These are phyloP conservation scores for Geotrichum macrosporum DNA, from an alignment of 1,139 yeast species.

Conservation along the genomic window DNA sequence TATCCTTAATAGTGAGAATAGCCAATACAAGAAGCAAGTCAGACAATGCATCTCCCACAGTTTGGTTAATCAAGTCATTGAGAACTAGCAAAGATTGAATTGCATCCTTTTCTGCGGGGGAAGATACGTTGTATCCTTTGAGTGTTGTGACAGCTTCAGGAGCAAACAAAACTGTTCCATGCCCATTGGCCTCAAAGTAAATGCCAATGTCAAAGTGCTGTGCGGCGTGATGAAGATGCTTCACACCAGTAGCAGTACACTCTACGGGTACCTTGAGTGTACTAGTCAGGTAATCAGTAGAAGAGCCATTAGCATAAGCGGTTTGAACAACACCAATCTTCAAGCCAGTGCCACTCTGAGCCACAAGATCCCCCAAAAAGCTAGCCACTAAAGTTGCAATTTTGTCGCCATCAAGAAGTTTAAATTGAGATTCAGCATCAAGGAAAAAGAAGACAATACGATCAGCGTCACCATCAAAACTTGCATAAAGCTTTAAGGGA, in stretches of 20 bases:
- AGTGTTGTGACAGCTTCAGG: constrained; percentile 47
- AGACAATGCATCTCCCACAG: constrained; percentile 95
- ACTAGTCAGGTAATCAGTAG: constrained; percentile 66
- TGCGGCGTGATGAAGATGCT: constrained; percentile 89
- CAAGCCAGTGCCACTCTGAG: constrained; percentile 36
- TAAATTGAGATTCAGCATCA: constrained; percentile 48
- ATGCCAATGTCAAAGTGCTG: constrained; percentile 82
- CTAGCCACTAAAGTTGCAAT: constrained; percentile 80
- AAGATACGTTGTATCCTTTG: constrained; percentile 33
- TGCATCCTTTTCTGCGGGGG: constrained; percentile 43
- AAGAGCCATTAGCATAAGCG: constrained; percentile 94
- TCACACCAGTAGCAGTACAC: constrained; percentile 94
- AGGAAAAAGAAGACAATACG: constrained; percentile 81
- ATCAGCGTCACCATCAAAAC: constrained; percentile 98
- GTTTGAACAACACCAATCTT: constrained; percentile 88
- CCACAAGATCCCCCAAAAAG: constrained; percentile 54
- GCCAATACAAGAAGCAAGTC: constrained; percentile 76
- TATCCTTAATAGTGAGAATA: constrained; percentile 53
- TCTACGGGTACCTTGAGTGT: constrained; percentile 70
- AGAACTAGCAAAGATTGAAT: constrained; percentile 53
- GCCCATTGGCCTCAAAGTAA: constrained; percentile 99
- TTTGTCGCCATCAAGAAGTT: constrained; percentile 88
- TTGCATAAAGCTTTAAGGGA: constrained; percentile 55
- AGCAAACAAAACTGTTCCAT: constrained; percentile 88
- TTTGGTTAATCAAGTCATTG: constrained; percentile 77